A percentile compares a stretch with the other conserved stretches of the same genome.
These are phyloP conservation scores for Fraxinus anomala DNA, from an alignment of 257 asterid genomes.

Conservation along the genomic window DNA sequence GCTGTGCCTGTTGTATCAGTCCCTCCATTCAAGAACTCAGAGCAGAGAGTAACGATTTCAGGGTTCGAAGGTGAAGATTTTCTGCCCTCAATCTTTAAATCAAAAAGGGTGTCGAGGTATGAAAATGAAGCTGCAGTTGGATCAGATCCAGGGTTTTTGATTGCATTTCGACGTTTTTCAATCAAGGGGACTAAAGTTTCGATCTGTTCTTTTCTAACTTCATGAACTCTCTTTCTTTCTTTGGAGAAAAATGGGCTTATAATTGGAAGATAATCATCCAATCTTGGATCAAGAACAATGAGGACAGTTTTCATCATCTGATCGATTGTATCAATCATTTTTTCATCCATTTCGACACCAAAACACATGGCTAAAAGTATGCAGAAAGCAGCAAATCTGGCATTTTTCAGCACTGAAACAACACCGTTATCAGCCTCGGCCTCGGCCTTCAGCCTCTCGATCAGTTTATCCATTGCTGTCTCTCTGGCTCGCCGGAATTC, in stretches of 20 bases:
- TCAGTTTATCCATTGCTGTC: constrained; percentile 64
- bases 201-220: constrained; percentile 68
- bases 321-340: constrained; percentile 61
- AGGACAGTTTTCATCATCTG: constrained; percentile 68
- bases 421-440: constrained; percentile 57
- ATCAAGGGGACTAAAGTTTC: constrained; percentile 66
- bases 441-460: constrained; percentile 52
- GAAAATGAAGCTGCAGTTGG: constrained; percentile 63
- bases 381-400: constrained; percentile 70
- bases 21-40: constrained; percentile 88
- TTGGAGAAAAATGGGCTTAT: constrained; percentile 72
- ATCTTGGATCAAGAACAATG: constrained; percentile 68
- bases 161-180: constrained; percentile 56
- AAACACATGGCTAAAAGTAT: constrained; percentile 75
- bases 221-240: constrained; percentile 55
- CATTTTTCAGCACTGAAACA: constrained; percentile 74
- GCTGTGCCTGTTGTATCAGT: constrained; percentile 94
- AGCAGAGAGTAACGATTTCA: constrained; percentile 73
- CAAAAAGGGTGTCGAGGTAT: constrained; percentile 75
- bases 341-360: constrained; percentile 78
- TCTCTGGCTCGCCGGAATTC: constrained; percentile 61
- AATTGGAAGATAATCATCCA: constrained; percentile 80
- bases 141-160: constrained; percentile 54
- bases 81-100: constrained; percentile 68
- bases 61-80: constrained; percentile 57